Evolutionary conservation across 306 rosid genomes (phyloP).

Genomic region (Begonia peltatifolia): DNA sequence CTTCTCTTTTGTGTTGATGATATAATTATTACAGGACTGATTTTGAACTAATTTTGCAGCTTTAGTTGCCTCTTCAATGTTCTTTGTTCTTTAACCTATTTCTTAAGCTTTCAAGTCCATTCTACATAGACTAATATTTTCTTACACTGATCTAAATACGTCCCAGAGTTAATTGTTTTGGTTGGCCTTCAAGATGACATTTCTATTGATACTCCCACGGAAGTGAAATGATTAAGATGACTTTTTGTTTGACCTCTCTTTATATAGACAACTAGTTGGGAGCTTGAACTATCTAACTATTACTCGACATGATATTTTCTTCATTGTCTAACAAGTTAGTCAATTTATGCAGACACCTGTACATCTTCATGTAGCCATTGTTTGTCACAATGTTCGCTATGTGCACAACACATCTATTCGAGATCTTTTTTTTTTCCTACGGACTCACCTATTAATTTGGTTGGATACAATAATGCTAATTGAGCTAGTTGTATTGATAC

Average conservation of each 20-base stretch:
- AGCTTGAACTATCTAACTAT: not conserved
- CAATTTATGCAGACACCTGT: not conserved
- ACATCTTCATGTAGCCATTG: not conserved
- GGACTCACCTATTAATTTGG: not conserved
- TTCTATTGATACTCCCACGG: too few relatives aligned
- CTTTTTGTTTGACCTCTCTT: too few relatives aligned
- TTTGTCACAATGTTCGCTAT: not conserved
- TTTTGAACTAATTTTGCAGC: too few relatives aligned
- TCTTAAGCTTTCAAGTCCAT: not conserved
- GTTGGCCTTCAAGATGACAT: too few relatives aligned
- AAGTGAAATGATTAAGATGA: too few relatives aligned
- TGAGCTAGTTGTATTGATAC: not conserved
- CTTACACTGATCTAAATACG: not conserved
- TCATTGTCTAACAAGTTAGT: not conserved
- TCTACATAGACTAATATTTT: not conserved
- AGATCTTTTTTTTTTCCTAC: not conserved
- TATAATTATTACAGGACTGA: too few relatives aligned
- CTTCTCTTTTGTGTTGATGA: too few relatives aligned
- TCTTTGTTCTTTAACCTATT: not conserved
- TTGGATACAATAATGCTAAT: not conserved
- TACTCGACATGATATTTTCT: too few relatives aligned
- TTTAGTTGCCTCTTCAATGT: too few relatives aligned
- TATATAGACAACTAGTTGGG: not conserved
- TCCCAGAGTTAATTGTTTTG: not conserved
- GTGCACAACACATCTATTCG: not conserved